Percentiles rank a stretch among this genome's conserved stretches.
phyloP scores from a whole-genome alignment of 345 rosid genomes.

The Firmiana major region DNA sequence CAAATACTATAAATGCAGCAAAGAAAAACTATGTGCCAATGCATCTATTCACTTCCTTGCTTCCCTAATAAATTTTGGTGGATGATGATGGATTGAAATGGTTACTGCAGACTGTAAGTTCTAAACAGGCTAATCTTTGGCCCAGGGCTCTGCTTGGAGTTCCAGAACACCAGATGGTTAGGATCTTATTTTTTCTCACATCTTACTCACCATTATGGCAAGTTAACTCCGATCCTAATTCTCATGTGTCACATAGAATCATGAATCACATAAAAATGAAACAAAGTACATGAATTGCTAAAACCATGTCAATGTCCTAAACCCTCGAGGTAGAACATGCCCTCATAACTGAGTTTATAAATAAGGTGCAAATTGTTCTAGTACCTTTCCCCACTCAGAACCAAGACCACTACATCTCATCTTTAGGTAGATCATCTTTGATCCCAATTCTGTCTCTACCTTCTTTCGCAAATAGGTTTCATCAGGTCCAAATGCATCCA shows the following conservation, averaged over 20 bases:
- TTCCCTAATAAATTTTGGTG: background rate
- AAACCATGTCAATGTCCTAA: background rate
- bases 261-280: background rate
- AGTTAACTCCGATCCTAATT: background rate
- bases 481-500: conserved; percentile 72
- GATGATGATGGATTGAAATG: background rate
- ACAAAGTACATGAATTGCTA: background rate
- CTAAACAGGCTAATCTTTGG: background rate
- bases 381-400: conserved; percentile 94
- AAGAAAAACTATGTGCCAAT: background rate
- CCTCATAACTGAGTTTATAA: background rate
- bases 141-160: background rate
- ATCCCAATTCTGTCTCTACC: conserved; percentile 88
- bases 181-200: background rate
- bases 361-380: conserved; percentile 2
- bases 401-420: conserved; percentile 92
- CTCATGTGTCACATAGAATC: background rate
- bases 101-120: background rate
- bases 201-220: background rate
- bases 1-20: background rate
- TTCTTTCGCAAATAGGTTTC: conserved; percentile 78
- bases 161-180: background rate
- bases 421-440: conserved; percentile 94
- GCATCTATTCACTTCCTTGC: background rate
- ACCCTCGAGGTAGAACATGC: background rate